A percentile compares a stretch with the other conserved stretches of the same genome.
phyloP scores from a whole-genome alignment of 768 basidiomycete genomes.

The Leccinum incarnatum region DNA sequence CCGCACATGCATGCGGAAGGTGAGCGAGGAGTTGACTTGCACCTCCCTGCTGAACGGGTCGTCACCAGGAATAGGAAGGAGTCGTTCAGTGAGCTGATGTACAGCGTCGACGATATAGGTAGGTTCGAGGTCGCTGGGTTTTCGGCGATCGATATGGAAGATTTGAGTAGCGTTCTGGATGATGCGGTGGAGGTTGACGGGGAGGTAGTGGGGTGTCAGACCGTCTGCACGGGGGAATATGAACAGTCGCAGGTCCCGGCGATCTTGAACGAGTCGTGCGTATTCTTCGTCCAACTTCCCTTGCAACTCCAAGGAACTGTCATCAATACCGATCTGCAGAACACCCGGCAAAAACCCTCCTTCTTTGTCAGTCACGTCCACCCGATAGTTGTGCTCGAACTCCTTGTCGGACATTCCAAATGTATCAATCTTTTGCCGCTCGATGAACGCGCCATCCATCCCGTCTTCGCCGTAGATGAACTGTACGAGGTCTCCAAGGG shows the following conservation, averaged over 20 bases:
- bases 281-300: constrained; percentile 80
- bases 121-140: constrained; percentile 90
- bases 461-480: constrained; percentile 98
- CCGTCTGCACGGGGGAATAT: constrained; percentile 79
- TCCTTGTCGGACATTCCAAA: constrained; percentile 77
- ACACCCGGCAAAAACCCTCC: constrained; percentile 79
- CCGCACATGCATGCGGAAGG: constrained; percentile 91
- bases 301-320: constrained; percentile 81
- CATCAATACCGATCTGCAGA: constrained; percentile 85
- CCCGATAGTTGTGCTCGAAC: constrained; percentile 91
- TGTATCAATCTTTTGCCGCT: constrained; percentile 91
- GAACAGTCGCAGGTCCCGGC: constrained; percentile 73
- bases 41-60: constrained; percentile 73
- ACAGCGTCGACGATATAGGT: constrained; percentile 82
- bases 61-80: constrained; percentile 86
- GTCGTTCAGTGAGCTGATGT: constrained; percentile 65
- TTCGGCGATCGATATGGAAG: constrained; percentile 94
- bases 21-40: constrained; percentile 85
- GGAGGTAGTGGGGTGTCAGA: constrained; percentile 76
- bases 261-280: constrained; percentile 63
- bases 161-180: constrained; percentile 95
- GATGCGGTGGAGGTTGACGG: constrained; percentile 93
- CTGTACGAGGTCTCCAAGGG: constrained; percentile 92
- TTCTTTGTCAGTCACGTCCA: constrained; percentile 84
- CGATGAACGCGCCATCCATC: constrained; percentile 98